Conservation (phyloP, 352 stramenopile genomes). For the Pythium angustatum region DNA sequence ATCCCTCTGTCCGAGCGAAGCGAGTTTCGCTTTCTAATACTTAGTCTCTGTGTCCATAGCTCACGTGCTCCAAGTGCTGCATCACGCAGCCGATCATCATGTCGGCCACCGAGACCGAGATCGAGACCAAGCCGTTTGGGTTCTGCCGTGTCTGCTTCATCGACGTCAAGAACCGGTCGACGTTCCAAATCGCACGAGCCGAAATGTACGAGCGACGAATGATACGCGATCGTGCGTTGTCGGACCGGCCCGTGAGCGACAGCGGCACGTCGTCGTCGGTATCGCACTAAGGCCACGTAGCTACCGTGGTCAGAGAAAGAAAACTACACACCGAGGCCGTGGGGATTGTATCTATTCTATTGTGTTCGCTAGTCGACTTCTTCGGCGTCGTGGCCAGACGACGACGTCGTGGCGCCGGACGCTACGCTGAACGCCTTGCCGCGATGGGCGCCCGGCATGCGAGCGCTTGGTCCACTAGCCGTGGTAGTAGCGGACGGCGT, state of each 20-base stretch:
- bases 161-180: conserved; percentile 22
- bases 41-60: conserved; percentile 8
- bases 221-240: conserved; percentile 11
- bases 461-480: no score
- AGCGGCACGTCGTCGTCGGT: conserved; percentile 10
- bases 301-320: no score
- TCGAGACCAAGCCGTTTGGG: conserved; percentile 19
- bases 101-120: conserved; percentile 10
- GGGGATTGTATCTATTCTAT: no score
- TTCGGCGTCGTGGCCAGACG: conserved; percentile 7
- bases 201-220: conserved; percentile 21
- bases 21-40: no score
- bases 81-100: conserved; percentile 26
- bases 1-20: no score
- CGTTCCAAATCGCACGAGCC: conserved; percentile 15
- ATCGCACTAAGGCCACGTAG: no score
- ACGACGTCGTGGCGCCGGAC: conserved; percentile 7
- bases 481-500: no score
- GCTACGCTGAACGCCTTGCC: conserved; percentile 25
- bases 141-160: conserved; percentile 27
- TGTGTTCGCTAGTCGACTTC: conserved; percentile 13
- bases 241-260: conserved; percentile 15
- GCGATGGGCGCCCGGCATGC: neutral
- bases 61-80: conserved; percentile 27
- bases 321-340: no score